Base-by-base conservation (phyloP, 2,329 filamentous ascomycete species). In the Apiospora hydei region DNA sequence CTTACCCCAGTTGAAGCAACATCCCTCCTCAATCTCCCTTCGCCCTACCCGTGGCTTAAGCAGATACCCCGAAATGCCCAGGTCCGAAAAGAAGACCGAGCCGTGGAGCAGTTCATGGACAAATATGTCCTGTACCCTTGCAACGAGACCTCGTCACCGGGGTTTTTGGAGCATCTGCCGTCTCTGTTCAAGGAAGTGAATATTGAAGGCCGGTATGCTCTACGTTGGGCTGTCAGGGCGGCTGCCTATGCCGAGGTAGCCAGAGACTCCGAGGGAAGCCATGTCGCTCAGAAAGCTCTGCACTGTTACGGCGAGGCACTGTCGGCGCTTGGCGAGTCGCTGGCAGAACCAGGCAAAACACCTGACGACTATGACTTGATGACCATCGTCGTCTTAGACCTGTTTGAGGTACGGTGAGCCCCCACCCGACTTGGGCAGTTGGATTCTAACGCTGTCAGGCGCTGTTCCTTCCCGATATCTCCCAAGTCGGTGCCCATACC, bases 331-430 rank as follows among this genome's bases (percentile, higher is more conserved):
- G 77, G 79, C 5, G 75, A 79, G 3, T 81, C 82, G 0, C 73
- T 83, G 38, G 73, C 76, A 3, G 73, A 75, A 38, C 73, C 76
- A n/a, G 77, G 76, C 14, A 82, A 83, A 72, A 72, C 74, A 1
- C 81, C 81, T 4, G 82, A 83, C 72, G 83, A 84, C 71, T 80
- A 82, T 72, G 80, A 82, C 67, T 75, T 84, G 21, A 83, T 84
- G 82, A 79, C 82, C 3, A 77, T 82, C 1, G 82, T 84, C 16
- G 75, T 84, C 26, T 73, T 84, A 16, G 83, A 84, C 67, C 78
- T 84, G 1, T 84, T 84, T 51, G 82, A 84, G 77, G 82, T 82
- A 74, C 69, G 67, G 68, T 38, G 30, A 67, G 64, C 41, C 69
- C 26, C 49, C 11, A 14, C 16, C 26, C 34, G 26, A 11, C 26